Evolutionary conservation across 1,284 basidiomycete genomes (phyloP).

Genomic region (Jaminaea rosea): DNA sequence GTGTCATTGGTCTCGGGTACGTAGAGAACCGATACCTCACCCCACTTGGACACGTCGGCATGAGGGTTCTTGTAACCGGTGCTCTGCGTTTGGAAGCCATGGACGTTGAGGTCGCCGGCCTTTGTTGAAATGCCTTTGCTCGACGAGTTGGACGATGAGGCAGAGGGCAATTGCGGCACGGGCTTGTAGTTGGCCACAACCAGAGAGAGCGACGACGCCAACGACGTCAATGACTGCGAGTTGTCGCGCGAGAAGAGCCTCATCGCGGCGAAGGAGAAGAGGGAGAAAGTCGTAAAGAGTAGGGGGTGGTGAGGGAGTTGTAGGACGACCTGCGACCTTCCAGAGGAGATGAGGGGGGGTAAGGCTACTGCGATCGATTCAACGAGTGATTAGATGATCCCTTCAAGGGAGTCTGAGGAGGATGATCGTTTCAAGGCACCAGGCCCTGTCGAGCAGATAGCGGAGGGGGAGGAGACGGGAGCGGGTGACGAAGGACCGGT

Average conservation of each 20-base stretch:
- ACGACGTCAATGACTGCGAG: slow-evolving; percentile 12
- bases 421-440: too few relatives aligned
- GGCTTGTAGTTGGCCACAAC: slow-evolving; percentile 46
- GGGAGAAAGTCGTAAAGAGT: too few relatives aligned
- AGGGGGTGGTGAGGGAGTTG: neutral
- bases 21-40: slow-evolving; percentile 27
- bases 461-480: too few relatives aligned
- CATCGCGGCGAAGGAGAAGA: slow-evolving; percentile 9
- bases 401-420: too few relatives aligned
- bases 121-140: neutral
- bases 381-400: too few relatives aligned
- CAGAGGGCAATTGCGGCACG: slow-evolving; percentile 26
- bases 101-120: too few relatives aligned
- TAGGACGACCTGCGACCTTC: neutral
- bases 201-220: slow-evolving; percentile 37
- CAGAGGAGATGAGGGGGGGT: too few relatives aligned
- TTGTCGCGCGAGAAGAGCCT: slow-evolving; percentile 19
- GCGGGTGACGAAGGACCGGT: too few relatives aligned
- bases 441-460: too few relatives aligned
- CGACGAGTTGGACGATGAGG: neutral
- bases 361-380: neutral
- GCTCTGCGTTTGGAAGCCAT: slow-evolving; percentile 17
- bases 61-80: slow-evolving; percentile 4
- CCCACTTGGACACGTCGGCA: slow-evolving; percentile 23
- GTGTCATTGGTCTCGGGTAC: slow-evolving; percentile 13